phyloP scores from a whole-genome alignment of 2,329 filamentous ascomycete genomes.

The Hysterium pulicare region DNA sequence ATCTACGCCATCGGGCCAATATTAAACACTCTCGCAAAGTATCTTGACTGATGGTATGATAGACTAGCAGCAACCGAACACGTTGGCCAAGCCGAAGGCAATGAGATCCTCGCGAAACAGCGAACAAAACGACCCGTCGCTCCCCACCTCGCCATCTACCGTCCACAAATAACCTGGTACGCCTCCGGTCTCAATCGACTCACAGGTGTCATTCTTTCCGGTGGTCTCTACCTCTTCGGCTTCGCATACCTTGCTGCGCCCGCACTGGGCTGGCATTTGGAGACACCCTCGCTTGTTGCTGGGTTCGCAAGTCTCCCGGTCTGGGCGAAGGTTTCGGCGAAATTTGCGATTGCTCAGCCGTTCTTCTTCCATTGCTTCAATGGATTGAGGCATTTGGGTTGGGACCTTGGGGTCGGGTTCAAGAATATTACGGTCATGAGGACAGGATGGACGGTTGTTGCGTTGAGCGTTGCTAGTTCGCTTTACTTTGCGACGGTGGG shows the following conservation, averaged over 20 bases:
- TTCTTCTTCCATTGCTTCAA: slow-evolving; percentile 69
- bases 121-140: slow-evolving; percentile 77
- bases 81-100: slow-evolving; percentile 52
- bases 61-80: slow-evolving; percentile 56
- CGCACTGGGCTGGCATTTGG: slow-evolving; percentile 67
- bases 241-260: slow-evolving; percentile 78
- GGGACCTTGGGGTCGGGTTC: slow-evolving; percentile 63
- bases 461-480: slow-evolving; percentile 46
- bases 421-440: slow-evolving; percentile 62
- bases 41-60: too few relatives aligned
- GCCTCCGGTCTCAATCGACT: slow-evolving; percentile 74
- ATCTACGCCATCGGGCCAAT: slow-evolving; percentile 13
- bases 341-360: slow-evolving; percentile 58
- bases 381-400: slow-evolving; percentile 68
- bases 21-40: slow-evolving; percentile 9
- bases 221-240: slow-evolving; percentile 75
- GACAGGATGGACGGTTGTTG: slow-evolving; percentile 63
- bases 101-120: slow-evolving; percentile 73
- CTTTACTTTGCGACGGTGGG: slow-evolving; percentile 17
- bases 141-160: slow-evolving; percentile 84
- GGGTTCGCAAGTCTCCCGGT: slow-evolving; percentile 61
- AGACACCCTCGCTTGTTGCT: slow-evolving; percentile 61
- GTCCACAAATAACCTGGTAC: slow-evolving; percentile 81
- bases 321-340: slow-evolving; percentile 56
- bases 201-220: slow-evolving; percentile 71